Evolutionary conservation across 202 grass and related monocot genomes (phyloP).

Genomic region (Bolboschoenoplectus hybrid): DNA sequence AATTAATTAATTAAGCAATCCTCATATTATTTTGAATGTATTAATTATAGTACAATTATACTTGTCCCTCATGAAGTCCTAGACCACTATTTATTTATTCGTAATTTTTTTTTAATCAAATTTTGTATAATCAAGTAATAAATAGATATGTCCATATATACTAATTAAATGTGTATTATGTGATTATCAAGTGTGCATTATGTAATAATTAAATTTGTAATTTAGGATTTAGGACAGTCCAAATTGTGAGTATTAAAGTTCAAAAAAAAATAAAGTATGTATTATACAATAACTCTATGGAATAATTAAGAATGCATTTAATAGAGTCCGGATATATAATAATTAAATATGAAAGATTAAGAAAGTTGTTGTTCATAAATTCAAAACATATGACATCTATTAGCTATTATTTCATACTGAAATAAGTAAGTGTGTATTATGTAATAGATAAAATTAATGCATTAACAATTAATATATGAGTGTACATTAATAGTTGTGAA

Average conservation of each 20-base stretch:
- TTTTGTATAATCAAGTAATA: neutral
- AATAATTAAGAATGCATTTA: neutral
- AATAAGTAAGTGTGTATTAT: neutral
- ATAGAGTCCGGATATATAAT: neutral
- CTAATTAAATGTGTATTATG: neutral
- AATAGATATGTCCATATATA: neutral
- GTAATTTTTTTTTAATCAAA: neutral
- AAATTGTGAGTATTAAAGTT: neutral
- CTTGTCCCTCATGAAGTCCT: neutral
- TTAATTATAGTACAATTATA: neutral
- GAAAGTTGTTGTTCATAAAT: neutral
- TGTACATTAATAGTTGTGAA: neutral
- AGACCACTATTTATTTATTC: neutral
- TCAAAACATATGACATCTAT: neutral
- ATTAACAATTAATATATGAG: neutral
- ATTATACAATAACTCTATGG: neutral
- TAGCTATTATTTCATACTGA: neutral
- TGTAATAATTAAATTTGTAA: neutral
- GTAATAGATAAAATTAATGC: neutral
- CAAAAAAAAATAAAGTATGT: neutral
- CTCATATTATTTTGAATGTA: neutral
- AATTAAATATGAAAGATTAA: neutral
- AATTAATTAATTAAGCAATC: conserved; percentile 14
- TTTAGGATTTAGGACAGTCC: neutral
- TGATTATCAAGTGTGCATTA: neutral